A percentile compares a stretch with the other conserved stretches of the same genome.
Evolutionary conservation across 139 green algal species (phyloP).

Genomic region (Eudorina sp.): DNA sequence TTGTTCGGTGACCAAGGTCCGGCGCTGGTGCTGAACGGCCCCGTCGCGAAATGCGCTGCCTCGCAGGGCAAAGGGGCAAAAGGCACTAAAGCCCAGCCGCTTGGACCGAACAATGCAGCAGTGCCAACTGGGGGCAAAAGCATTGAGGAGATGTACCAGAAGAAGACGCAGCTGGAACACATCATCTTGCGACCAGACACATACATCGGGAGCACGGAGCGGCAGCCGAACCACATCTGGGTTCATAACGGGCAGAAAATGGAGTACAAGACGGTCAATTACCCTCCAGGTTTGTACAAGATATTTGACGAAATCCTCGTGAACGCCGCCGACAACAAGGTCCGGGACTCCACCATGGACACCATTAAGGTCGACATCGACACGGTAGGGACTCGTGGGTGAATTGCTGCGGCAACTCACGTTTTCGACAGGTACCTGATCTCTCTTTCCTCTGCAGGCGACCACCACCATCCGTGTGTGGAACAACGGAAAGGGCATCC

Average conservation of each 20-base stretch:
- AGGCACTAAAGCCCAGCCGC: slow-evolving; percentile 21
- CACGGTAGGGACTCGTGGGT: too few species aligned
- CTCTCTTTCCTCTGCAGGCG: too few species aligned
- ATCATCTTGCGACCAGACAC: slow-evolving; percentile 98
- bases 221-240: slow-evolving; percentile 91
- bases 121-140: slow-evolving; percentile 65
- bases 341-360: slow-evolving; percentile 95
- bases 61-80: slow-evolving; percentile 43
- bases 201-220: slow-evolving; percentile 96
- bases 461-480: slow-evolving; percentile 87
- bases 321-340: slow-evolving; percentile 99
- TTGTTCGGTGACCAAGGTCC: neutral
- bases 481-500: slow-evolving; percentile 97
- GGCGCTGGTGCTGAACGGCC: neutral
- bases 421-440: too few species aligned
- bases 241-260: slow-evolving; percentile 87
- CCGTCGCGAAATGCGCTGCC: too few species aligned
- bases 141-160: slow-evolving; percentile 99
- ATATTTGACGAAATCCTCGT: slow-evolving; percentile 99
- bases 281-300: slow-evolving; percentile 98
- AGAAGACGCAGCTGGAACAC: slow-evolving; percentile 98
- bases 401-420: too few species aligned
- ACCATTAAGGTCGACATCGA: slow-evolving; percentile 89
- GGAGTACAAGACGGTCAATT: slow-evolving; percentile 72
- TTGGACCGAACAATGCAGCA: slow-evolving; percentile 36